Base-by-base conservation (phyloP, 1,284 basidiomycete species). In the Sparassis latifolia region DNA sequence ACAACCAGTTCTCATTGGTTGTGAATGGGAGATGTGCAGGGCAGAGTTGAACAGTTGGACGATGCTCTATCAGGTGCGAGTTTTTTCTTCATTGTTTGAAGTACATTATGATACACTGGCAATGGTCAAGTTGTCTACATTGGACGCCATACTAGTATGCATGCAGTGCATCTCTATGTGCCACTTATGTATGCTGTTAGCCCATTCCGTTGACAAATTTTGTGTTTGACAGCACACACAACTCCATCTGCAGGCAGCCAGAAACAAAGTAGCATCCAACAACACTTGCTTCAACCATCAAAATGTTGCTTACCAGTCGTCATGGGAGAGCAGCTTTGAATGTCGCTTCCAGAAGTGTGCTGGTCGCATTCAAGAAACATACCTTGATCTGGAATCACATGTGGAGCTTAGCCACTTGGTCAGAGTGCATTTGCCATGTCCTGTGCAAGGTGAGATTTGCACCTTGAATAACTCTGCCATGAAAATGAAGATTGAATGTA, bases 11-110 rank as follows among this genome's bases (percentile, higher is more conserved):
- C 50, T 20, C 20, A 20, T 60, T 7, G 3, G 38, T 3, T 62
- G 60, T 44, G 54, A 56, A n/a, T 62, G 58, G 60, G 37, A 38
- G 9, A 38, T 39, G 6, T 62, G 60, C 39, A 31, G 48, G 41
- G 51, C 47, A n/a, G 41, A 55, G 42, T 48, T 59, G 10, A 59
- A 59, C 38, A 56, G 58, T 49, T 59, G 60, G 58, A 50, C 42
- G 32, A 35, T 56, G 27, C 47, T 62, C 0, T 53, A 55, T 41
- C 55, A 59, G 60, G 60, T 59, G 37, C 42, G 59, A 27, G 3
- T 2, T 40, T 2, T 27, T 44, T 33, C 2, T 33, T 27, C 31
- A 29, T 31, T 29, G 10, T 32, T 4, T 5, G 31, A 44, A 28
- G 20, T 12, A 6, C 12, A 20, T 20, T 20, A 20, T 20, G 20